Conservation (phyloP, 352 stramenopile species). For the Chrysophaeum taylorii region DNA sequence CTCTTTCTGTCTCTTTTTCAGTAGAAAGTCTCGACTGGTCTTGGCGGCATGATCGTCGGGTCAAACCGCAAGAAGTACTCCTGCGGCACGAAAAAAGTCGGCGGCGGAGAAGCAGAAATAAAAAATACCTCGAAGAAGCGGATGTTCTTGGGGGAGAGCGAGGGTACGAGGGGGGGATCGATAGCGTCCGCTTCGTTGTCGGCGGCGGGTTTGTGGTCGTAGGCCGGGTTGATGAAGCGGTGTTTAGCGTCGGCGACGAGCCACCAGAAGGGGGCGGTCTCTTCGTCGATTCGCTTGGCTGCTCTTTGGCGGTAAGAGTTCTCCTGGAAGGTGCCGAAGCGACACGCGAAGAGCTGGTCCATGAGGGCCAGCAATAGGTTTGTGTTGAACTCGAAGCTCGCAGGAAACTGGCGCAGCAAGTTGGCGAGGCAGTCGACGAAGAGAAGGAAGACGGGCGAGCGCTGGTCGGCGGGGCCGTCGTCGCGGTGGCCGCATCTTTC, state of each 20-base stretch:
- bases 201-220: neutral
- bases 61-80: constrained; percentile 11
- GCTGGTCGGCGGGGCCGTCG: constrained; percentile 73
- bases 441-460: constrained; percentile 94
- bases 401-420: constrained; percentile 85
- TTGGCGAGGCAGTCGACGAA: constrained; percentile 98
- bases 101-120: too few relatives aligned
- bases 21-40: neutral
- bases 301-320: constrained; percentile 32
- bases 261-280: neutral
- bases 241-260: neutral
- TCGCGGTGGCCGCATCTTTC: constrained; percentile 81
- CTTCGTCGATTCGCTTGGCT: neutral
- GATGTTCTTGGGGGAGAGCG: neutral
- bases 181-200: too few relatives aligned
- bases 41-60: neutral
- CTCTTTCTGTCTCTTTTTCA: too few relatives aligned
- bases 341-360: constrained; percentile 55
- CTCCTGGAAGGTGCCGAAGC: constrained; percentile 68
- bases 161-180: neutral
- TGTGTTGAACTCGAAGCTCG: constrained; percentile 81
- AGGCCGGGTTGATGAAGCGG: neutral
- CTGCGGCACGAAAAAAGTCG: too few relatives aligned
- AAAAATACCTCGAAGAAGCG: constrained; percentile 2
- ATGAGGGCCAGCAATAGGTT: constrained; percentile 54